Evolutionary conservation across 176 grass and related monocot species (phyloP), one percentile per base, ranked within the genome.

Genomic region (Urochloa ruziziensis): DNA sequence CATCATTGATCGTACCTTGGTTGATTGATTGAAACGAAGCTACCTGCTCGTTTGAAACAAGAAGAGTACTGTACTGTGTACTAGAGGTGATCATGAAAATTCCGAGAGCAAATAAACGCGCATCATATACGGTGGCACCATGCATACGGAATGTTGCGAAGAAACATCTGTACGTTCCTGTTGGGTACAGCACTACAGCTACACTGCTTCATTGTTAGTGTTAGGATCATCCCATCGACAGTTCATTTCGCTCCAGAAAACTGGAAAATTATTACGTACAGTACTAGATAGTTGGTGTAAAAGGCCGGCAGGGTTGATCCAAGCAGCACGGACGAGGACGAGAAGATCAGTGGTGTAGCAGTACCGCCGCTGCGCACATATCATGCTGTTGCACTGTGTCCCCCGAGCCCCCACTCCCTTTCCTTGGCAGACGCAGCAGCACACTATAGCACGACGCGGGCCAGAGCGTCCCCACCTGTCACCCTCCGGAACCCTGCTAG

Each of bases 21-120:
- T 9, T 54, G 48, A 30, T 68, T 70, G 64, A 70, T 70, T 42
- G 78, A 80, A 54, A 80, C 33, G 62, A 54, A 68, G 39, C 62
- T 53, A 51, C 14, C 47, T 54, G 62, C 11, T 36, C 53, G 48
- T 6, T 53, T n/a, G 29, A 6, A 28, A 46, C n/a, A 47, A 62
- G 46, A 66, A 49, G 23, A 13, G 15, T 11, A 29, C n/a, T 70
- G 12, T 24, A 21, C 0, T 35, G 10, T 9, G 17, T 46, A 78
- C 39, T 23, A 16, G 6, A 49, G 11, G 29, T 27, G 47, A 27
- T 80, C 33, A 54, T 54, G 43, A 24, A 24, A 80, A 36, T 79
- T 79, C 42, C 6, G 2, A 10, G 30, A 15, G 5, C 15, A 54
- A 74, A 73, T 34, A n/a, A n/a, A n/a, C n/a, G 30, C 70, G 51